Base-by-base conservation (phyloP, 495 filamentous ascomycete species). In the Lepidopterella palustris region DNA sequence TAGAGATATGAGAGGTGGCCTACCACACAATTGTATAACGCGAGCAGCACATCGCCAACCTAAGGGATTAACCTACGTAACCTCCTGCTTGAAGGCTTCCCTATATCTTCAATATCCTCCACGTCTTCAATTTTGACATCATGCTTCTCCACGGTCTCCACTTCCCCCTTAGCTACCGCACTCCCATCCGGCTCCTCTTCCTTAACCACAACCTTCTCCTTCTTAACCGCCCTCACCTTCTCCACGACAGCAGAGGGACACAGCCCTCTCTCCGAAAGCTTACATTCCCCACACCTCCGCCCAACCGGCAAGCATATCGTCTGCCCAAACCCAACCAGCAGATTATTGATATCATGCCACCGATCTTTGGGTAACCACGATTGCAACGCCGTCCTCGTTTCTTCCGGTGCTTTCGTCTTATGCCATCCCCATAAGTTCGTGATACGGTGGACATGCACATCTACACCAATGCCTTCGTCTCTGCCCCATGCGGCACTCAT, bases 351-450 rank as follows among this genome's bases (percentile, higher is more conserved):
- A 73, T 95, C 90, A 73, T 90, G 89, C 92, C 93, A 96, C 68
- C 82, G 84, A 23, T 96, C 90, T 60, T 73, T 78, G 6, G 92
- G 92, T 60, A 97, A 73, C 91, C 92, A 97, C 0, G 77, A 76
- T 78, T 97, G 80, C 59, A 98, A 72, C 31, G 85, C 82, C 39
- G 75, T 68, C 31, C 93, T 79, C 26, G 93, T 97, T 65, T 90
- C 89, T 75, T 97, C 92, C 0, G 92, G 92, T 6, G 73, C 87
- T 63, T 84, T 88, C 0, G 89, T 91, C 59, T 84, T 84, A 70
- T 92, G 78, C 93, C 93, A 98, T 6, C 88, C 87, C 93, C 92
- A 97, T 25, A 96, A 76, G 76, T 98, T 98, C 45, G 91, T 91
- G 67, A 98, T 96, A 27, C 93, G 85, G 72, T 97, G 84, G 20